These are phyloP conservation scores for Capsicum baccatum DNA, from an alignment of 257 asterid species.

Conservation along the genomic window DNA sequence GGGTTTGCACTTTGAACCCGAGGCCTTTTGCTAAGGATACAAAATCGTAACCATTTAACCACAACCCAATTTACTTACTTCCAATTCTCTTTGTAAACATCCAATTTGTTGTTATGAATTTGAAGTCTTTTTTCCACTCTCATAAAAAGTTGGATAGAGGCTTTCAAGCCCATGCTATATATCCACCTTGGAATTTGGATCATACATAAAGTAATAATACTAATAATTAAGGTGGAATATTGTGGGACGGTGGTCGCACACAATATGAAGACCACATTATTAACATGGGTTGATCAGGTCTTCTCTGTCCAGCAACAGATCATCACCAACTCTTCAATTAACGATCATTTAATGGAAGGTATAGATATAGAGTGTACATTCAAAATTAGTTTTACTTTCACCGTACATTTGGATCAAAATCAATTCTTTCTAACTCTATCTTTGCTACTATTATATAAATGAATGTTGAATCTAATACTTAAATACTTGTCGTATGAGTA, in stretches of 20 bases:
- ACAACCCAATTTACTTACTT: too few relatives aligned
- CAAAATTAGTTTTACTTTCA: background rate
- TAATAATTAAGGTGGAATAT: background rate
- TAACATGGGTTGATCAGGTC: background rate
- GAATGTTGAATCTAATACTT: background rate
- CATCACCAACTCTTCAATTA: background rate
- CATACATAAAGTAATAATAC: background rate
- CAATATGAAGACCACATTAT: background rate
- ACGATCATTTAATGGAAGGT: background rate
- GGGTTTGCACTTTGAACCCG: too few relatives aligned
- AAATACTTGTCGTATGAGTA: background rate
- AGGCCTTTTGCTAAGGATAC: too few relatives aligned
- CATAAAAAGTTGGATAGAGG: background rate
- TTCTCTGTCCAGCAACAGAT: conserved; percentile 1
- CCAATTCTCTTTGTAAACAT: too few relatives aligned
- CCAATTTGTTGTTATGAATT: background rate
- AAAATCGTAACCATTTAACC: too few relatives aligned
- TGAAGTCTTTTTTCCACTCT: background rate
- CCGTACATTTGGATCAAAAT: background rate
- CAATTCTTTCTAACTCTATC: background rate
- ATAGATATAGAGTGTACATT: background rate
- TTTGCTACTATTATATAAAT: background rate
- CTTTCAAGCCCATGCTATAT: background rate
- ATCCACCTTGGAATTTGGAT: background rate
- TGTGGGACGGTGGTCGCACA: background rate